Evolutionary conservation across 768 basidiomycete species (phyloP), one percentile per base, ranked within the genome.

Genomic region (Termitomyces sp.): DNA sequence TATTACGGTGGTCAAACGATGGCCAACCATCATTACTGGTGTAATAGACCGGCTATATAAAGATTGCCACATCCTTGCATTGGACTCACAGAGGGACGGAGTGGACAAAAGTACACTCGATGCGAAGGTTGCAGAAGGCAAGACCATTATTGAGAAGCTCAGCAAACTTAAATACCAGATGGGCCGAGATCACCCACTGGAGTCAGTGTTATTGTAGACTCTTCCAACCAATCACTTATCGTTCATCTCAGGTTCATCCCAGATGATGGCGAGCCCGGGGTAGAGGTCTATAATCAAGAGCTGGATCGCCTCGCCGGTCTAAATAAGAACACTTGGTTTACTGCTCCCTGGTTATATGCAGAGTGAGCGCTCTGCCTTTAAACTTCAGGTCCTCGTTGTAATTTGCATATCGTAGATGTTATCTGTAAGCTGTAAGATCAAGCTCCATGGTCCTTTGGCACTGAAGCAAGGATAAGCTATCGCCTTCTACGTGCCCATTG

Each of bases 271-370:
- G 91, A 88, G 47, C 67, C 83, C n/a, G 78, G 83, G 52, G 74
- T 83, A 5, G 77, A 82, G 0, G 71, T 78, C n/a, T 98, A 94
- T 74, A 98, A 99, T 62, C 64, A 72, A 0, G 87, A 93, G 60
- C 76, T 99, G 13, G 69, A 69, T 5, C 68, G 71, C 0, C 77
- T 90, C 1, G 72, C 73, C 0, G 69, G 74, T 27, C 68, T 75
- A 1, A 68, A 71, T 3, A 76, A 78, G 64, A 79, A 86, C 59
- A 90, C 88, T 0, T 99, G 96, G 96, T 94, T 92, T 67, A 89
- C 83, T 8, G 85, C 91, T 5, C 92, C 94, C 1, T 99, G 96
- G 96, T 79, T 99, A n/a, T 98, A 80, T 69, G 93, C 94, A 56
- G 96, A 98, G 87, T 97, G 75, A 62, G 88, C 72, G 53, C 51